A percentile compares a stretch with the other conserved stretches of the same genome.
These are phyloP conservation scores for Rosa persica DNA, from an alignment of 306 rosid species.

Conservation along the genomic window DNA sequence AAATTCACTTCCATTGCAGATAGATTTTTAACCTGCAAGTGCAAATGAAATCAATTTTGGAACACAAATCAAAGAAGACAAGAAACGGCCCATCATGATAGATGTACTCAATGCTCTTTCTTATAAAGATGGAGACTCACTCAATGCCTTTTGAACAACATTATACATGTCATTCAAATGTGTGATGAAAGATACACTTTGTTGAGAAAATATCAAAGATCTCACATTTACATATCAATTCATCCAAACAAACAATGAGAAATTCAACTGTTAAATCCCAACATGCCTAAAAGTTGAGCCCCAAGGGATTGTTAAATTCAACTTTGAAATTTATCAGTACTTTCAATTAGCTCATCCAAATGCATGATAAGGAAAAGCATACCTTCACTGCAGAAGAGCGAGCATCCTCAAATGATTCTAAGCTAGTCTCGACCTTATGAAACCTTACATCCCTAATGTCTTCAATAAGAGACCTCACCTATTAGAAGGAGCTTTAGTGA, in stretches of 20 bases:
- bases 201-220: not conserved
- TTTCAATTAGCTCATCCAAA: slow-evolving; percentile 2
- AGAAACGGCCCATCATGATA: not conserved
- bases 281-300: not conserved
- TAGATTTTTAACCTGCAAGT: slow-evolving; percentile 71
- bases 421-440: slow-evolving; percentile 86
- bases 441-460: slow-evolving; percentile 91
- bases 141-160: not conserved
- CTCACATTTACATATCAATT: not conserved
- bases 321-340: too few species aligned
- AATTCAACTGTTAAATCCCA: not conserved
- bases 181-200: not conserved
- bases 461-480: slow-evolving; percentile 93
- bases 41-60: slow-evolving; percentile 21
- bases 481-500: slow-evolving; percentile 27
- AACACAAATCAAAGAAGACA: slow-evolving; percentile 7
- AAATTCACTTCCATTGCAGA: slow-evolving; percentile 98
- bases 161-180: not conserved
- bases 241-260: not conserved
- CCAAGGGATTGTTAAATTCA: not conserved
- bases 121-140: not conserved
- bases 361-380: slow-evolving; percentile 16
- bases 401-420: slow-evolving; percentile 76
- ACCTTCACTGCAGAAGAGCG: slow-evolving; percentile 94
- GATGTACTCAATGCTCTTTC: not conserved